A percentile compares a stretch with the other conserved stretches of the same genome.
Conservation (phyloP, 2,329 filamentous ascomycete genomes). For the Arachnomyces sp. region DNA sequence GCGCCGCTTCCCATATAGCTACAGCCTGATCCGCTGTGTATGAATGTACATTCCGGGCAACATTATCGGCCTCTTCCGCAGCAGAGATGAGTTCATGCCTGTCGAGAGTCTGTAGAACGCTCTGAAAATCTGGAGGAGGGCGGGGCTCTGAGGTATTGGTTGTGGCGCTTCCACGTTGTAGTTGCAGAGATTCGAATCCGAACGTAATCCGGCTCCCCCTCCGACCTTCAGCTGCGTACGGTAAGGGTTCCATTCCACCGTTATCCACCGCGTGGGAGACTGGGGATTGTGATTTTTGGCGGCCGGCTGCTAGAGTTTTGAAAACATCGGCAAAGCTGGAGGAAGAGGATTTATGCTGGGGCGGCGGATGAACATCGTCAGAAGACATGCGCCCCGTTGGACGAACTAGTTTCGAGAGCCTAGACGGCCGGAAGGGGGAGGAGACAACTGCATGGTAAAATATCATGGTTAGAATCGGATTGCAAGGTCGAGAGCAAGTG, state of each 20-base stretch:
- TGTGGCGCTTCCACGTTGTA: conserved; percentile 32
- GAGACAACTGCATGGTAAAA: too few relatives aligned
- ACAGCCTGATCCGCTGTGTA: conserved; percentile 34
- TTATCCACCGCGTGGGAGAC: conserved; percentile 24
- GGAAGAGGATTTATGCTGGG: conserved; percentile 29
- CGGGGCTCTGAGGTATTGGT: conserved; percentile 32
- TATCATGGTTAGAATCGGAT: too few relatives aligned
- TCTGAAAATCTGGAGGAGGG: conserved; percentile 31
- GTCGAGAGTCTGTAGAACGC: conserved; percentile 26
- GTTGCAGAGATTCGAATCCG: conserved; percentile 36
- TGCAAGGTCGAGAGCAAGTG: too few relatives aligned
- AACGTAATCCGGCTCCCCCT: conserved; percentile 25
- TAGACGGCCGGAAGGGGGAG: neutral
- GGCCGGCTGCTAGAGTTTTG: conserved; percentile 33
- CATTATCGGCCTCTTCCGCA: conserved; percentile 31
- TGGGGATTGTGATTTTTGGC: conserved; percentile 32
- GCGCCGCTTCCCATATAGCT: conserved; percentile 32
- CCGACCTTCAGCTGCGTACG: conserved; percentile 26
- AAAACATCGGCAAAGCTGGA: conserved; percentile 37
- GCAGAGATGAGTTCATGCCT: conserved; percentile 29
- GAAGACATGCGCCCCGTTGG: conserved; percentile 32
- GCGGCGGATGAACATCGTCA: conserved; percentile 33
- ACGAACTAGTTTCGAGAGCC: conserved; percentile 5
- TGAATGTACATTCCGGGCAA: conserved; percentile 26
- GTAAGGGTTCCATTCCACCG: conserved; percentile 19